These are phyloP conservation scores for Symbiodinium natans DNA, from an alignment of 73 alveolate genomes.

Conservation along the genomic window DNA sequence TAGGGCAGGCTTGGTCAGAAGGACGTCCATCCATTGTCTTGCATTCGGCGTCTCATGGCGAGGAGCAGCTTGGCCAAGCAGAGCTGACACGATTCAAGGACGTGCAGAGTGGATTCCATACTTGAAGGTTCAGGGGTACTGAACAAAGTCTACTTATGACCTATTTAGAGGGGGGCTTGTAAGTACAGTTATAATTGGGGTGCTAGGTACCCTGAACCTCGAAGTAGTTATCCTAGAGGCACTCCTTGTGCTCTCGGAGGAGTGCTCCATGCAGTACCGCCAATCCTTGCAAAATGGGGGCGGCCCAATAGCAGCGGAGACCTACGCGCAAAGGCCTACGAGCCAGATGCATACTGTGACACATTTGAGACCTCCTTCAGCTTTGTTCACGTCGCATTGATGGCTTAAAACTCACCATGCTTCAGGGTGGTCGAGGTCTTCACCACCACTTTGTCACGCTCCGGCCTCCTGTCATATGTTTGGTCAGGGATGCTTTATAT, in stretches of 20 bases:
- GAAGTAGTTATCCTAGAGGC: neutral
- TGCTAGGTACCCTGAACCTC: no score
- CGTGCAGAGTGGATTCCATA: neutral
- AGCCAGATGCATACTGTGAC: neutral
- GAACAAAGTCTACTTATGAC: no score
- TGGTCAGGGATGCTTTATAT: no score
- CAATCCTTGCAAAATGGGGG: constrained; percentile 24
- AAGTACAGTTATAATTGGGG: no score
- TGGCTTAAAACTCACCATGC: neutral
- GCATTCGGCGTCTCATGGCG: neutral
- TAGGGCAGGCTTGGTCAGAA: no score
- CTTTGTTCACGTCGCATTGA: neutral
- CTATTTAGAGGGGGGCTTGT: neutral
- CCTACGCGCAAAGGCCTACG: constrained; percentile 67
- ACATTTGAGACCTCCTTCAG: neutral
- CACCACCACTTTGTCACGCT: constrained; percentile 46
- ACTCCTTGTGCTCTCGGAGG: neutral
- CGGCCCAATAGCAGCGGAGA: constrained; percentile 30
- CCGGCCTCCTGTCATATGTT: constrained; percentile 41
- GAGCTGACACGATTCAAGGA: constrained; percentile 64
- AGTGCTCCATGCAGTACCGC: constrained; percentile 86
- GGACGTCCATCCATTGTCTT: no score
- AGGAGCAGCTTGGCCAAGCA: constrained; percentile 34
- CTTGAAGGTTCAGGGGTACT: neutral
- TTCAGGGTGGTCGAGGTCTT: constrained; percentile 79